Evolutionary conservation across 805 yeast genomes (phyloP), one percentile per base, ranked within the genome.

Genomic region (Lipomyces spencermartinsiae): DNA sequence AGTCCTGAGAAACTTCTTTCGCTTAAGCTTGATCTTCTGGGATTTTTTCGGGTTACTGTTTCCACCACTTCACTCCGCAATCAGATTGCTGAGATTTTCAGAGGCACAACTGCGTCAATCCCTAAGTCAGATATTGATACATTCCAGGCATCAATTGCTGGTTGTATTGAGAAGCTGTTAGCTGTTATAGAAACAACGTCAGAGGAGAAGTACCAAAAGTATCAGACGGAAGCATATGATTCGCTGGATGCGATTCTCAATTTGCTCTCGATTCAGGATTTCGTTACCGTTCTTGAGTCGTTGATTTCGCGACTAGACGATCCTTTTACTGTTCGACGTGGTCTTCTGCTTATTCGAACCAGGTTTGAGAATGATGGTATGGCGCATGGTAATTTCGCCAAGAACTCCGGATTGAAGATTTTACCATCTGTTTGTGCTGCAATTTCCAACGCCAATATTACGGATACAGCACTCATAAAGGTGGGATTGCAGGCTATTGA

Each of bases 201-300:
- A n/a, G 58, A 57, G 51, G 58, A 61, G 53, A 46, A 61, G 22
- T 78, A 75, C 39, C 77, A 77, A 16, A 81, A 79, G 46, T 78
- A 83, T 31, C 79, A 83, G 22, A 77, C 75, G 56, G 81, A 80
- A 43, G 78, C 89, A 63, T 86, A 87, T 75, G 83, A 81, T 34
- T 78, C 91, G 61, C 81, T 94, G 71, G 85, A 87, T 43, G 86
- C 85, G 71, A 80, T 89, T 70, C 80, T 94, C 67, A 87, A 87
- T 66, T 81, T 92, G 69, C 81, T 94, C 63, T 97, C 98, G 37
- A 85, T 93, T 71, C 84, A 84, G 69, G 85, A 87, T 71, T 93
- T 91, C 76, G 89, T 89, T 35, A 81, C 83, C 19, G 86, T 97
- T 1, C 83, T 90, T 31, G 80, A 84, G 34, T 80, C 82, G 8